Conservation (phyloP, 1,139 yeast genomes). For the Entelexis paramagnoliae region DNA sequence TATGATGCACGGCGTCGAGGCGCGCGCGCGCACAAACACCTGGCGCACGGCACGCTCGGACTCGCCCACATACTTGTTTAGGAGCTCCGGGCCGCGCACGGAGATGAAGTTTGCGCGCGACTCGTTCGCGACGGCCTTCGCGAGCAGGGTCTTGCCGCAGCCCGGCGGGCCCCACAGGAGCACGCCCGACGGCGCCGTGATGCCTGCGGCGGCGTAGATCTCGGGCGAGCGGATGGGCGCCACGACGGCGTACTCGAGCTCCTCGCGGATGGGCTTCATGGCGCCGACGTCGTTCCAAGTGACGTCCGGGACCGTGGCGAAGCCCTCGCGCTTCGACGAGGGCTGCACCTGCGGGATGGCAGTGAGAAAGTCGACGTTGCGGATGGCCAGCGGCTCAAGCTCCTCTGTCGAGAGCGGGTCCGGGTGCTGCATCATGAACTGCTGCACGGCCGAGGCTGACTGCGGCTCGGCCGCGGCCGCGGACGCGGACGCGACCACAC, state of each 20-base stretch:
- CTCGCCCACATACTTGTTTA: conserved; percentile 94
- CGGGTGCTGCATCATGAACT: conserved; percentile 64
- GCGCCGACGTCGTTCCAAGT: conserved; percentile 97
- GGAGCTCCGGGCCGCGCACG: conserved; percentile 86
- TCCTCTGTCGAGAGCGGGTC: conserved; percentile 67
- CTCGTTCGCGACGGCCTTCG: conserved; percentile 96
- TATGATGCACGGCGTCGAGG: conserved; percentile 89
- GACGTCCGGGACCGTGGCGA: conserved; percentile 97
- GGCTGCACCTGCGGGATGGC: conserved; percentile 95
- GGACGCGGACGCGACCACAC: too few relatives aligned
- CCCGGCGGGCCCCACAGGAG: conserved; percentile 99
- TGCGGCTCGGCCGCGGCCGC: neutral
- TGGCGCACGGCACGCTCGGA: conserved; percentile 91
- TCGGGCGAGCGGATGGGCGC: conserved; percentile 95
- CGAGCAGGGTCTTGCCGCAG: conserved; percentile 90
- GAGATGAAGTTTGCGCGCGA: conserved; percentile 92
- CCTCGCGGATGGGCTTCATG: conserved; percentile 64
- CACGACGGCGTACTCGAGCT: conserved; percentile 92
- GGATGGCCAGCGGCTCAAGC: conserved; percentile 62
- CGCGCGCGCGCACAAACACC: conserved; percentile 87
- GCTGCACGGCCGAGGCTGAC: conserved; percentile 46
- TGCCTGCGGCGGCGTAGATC: conserved; percentile 79
- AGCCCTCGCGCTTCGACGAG: conserved; percentile 95
- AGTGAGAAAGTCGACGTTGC: conserved; percentile 63
- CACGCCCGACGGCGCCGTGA: conserved; percentile 94